phyloP scores from a whole-genome alignment of 805 yeast genomes.

The Yarrowia deformans region DNA sequence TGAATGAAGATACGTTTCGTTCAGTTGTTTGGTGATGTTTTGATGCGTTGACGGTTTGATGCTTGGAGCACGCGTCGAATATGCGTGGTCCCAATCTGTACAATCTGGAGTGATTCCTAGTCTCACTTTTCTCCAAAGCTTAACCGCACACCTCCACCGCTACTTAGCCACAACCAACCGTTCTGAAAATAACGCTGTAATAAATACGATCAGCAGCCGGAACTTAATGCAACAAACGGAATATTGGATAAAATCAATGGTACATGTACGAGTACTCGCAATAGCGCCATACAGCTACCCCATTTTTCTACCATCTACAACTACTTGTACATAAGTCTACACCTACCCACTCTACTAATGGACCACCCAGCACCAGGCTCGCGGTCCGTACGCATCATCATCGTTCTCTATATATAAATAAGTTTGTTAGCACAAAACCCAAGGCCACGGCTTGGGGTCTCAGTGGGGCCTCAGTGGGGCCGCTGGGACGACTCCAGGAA shows the following conservation, averaged over 20 bases:
- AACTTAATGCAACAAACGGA: background rate
- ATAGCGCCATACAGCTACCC: no score
- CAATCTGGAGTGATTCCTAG: background rate
- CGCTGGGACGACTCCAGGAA: constrained; percentile 42
- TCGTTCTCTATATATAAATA: constrained; percentile 36
- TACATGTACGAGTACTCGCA: no score
- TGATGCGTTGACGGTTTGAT: no score
- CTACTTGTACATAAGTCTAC: no score
- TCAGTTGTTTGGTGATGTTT: constrained; percentile 17
- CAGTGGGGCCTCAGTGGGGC: no score
- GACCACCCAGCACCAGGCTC: no score
- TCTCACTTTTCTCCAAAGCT: background rate
- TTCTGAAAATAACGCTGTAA: background rate
- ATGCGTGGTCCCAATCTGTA: constrained; percentile 16
- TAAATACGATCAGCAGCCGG: constrained; percentile 3
- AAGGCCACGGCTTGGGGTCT: no score
- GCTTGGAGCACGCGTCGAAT: constrained; percentile 2
- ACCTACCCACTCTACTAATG: no score
- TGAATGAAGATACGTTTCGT: no score
- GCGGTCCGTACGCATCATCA: background rate
- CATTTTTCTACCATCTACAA: no score
- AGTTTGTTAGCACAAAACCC: constrained; percentile 33
- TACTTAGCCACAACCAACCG: constrained; percentile 23
- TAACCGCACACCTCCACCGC: background rate
- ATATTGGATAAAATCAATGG: no score